These are phyloP conservation scores for Septoria petroselini DNA, from an alignment of 2,329 filamentous ascomycete genomes.

Conservation along the genomic window DNA sequence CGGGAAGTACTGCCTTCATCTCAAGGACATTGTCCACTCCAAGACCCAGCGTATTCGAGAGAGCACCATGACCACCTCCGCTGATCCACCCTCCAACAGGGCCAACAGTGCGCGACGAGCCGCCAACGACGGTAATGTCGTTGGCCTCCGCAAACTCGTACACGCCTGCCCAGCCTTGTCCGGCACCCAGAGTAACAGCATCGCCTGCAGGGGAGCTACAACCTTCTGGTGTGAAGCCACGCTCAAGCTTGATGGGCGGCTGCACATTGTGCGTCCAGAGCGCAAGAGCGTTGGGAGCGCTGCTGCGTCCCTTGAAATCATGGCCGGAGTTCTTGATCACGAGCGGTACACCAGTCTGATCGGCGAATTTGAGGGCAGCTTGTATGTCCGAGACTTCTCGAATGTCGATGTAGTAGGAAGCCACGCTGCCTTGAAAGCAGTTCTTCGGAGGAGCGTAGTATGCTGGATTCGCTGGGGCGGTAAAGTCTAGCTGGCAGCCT, in stretches of 20 bases:
- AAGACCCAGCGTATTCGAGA: conserved; percentile 28
- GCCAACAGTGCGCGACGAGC: conserved; percentile 28
- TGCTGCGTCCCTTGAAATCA: conserved; percentile 28
- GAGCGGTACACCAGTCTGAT: conserved; percentile 24
- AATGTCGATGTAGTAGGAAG: conserved; percentile 30
- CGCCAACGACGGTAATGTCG: conserved; percentile 26
- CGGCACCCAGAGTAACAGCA: conserved; percentile 26
- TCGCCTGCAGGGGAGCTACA: conserved; percentile 21
- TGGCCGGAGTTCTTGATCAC: conserved; percentile 32
- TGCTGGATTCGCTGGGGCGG: conserved; percentile 12
- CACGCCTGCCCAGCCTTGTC: conserved; percentile 23
- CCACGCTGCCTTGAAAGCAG: conserved; percentile 25
- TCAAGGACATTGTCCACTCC: conserved; percentile 32
- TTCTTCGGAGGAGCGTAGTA: conserved; percentile 14
- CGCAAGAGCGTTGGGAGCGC: conserved; percentile 22
- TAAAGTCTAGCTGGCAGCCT: conserved; percentile 22
- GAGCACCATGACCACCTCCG: conserved; percentile 28
- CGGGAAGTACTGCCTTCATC: conserved; percentile 27
- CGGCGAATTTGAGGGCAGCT: conserved; percentile 27
- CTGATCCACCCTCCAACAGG: conserved; percentile 29
- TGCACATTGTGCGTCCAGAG: conserved; percentile 27
- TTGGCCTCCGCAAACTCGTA: conserved; percentile 25
- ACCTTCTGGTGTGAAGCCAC: conserved; percentile 19
- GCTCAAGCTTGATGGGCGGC: background rate
- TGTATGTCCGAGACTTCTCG: conserved; percentile 24